These are phyloP conservation scores for Fusarium sororula DNA, from an alignment of 2,329 filamentous ascomycete genomes.

Conservation along the genomic window DNA sequence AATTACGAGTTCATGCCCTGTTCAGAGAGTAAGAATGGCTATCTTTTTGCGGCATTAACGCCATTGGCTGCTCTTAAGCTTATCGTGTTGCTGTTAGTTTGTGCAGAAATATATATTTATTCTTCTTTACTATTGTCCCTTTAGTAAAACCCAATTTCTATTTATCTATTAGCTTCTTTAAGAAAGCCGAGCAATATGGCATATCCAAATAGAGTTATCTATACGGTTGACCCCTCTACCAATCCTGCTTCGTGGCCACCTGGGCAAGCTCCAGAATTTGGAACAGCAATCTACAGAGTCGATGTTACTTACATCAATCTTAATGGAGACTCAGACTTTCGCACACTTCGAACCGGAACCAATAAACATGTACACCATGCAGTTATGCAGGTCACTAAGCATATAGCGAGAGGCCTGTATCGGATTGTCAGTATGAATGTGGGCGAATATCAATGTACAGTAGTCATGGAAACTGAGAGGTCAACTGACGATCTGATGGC, in stretches of 20 bases:
- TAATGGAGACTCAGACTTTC: neutral
- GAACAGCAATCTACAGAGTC: neutral
- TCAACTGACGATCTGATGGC: neutral
- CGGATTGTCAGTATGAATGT: neutral
- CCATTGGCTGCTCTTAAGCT: neutral
- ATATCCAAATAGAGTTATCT: neutral
- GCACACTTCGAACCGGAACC: neutral
- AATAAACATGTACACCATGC: neutral
- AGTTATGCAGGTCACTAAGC: neutral
- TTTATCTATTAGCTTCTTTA: neutral
- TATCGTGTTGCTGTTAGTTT: fast-evolving
- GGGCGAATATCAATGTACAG: neutral
- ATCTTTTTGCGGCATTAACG: neutral
- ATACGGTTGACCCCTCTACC: neutral
- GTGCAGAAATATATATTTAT: neutral
- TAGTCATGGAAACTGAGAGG: neutral
- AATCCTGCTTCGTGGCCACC: neutral
- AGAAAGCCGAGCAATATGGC: neutral
- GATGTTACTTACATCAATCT: neutral
- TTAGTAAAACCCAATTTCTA: neutral
- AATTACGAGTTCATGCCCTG: neutral
- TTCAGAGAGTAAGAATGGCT: no score
- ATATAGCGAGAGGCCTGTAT: neutral
- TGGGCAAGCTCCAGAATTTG: neutral
- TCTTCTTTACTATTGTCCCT: fast-evolving